Evolutionary conservation across 106 monocot genomes (phyloP).

Genomic region (Dendrobium huoshanense): DNA sequence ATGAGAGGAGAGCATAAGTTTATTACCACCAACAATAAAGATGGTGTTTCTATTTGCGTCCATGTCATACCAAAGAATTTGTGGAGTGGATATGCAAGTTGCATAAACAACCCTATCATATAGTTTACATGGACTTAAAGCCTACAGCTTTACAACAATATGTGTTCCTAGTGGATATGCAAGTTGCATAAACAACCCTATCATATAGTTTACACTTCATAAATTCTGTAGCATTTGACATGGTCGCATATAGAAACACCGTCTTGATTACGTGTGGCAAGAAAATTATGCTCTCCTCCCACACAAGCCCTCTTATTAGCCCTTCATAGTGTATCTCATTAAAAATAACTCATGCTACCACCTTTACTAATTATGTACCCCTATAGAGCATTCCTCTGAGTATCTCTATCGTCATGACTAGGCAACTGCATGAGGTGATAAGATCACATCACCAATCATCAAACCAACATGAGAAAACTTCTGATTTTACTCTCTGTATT

Average conservation of each 20-base stretch:
- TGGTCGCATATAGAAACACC: conserved; percentile 95
- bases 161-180: conserved; percentile 92
- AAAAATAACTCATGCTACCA: conserved; percentile 96
- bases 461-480: conserved; percentile 93
- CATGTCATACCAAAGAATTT: conserved; percentile 92
- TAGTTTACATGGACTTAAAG: conserved; percentile 95
- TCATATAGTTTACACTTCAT: conserved; percentile 97
- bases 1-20: conserved; percentile 98
- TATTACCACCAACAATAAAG: conserved; percentile 89
- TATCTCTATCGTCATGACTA: conserved; percentile 98
- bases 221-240: conserved; percentile 98
- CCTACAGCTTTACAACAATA: conserved; percentile 94
- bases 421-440: conserved; percentile 87
- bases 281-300: conserved; percentile 99
- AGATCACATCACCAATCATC: conserved; percentile 93
- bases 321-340: conserved; percentile 99
- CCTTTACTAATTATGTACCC: conserved; percentile 88
- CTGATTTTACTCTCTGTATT: conserved; percentile 84
- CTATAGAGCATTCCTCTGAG: conserved; percentile 92
- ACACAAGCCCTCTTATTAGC: conserved; percentile 93
- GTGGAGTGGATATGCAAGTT: conserved; percentile 97
- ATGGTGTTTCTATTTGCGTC: conserved; percentile 96
- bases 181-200: conserved; percentile 91
- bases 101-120: conserved; percentile 96
- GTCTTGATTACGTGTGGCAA: conserved; percentile 91